A percentile compares a stretch with the other conserved stretches of the same genome.
Evolutionary conservation across 1,139 yeast genomes (phyloP).

Genomic region (Taiozyma onychis): DNA sequence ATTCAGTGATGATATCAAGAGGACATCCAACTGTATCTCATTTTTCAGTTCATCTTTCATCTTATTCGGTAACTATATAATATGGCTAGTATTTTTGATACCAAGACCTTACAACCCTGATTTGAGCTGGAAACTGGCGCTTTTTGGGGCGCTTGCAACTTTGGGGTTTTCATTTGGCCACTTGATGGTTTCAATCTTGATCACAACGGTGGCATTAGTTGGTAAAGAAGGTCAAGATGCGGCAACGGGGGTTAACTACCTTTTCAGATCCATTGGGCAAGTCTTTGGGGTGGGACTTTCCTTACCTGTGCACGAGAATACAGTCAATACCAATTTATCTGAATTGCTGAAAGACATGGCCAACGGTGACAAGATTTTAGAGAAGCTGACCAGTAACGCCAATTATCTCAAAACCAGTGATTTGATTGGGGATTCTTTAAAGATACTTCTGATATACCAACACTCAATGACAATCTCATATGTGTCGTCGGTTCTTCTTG

Average conservation of each 20-base stretch:
- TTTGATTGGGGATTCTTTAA: background rate
- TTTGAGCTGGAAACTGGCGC: background rate
- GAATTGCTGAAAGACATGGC: background rate
- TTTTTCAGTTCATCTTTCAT: constrained; percentile 9
- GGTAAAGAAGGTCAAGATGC: constrained; percentile 34
- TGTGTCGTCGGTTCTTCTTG: background rate
- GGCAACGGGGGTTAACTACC: constrained; percentile 27
- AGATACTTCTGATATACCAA: constrained; percentile 1
- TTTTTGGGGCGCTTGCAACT: background rate
- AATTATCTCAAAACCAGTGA: constrained; percentile 4
- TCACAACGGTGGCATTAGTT: constrained; percentile 36
- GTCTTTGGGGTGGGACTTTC: constrained; percentile 42
- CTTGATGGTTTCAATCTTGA: constrained; percentile 5
- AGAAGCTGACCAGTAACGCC: constrained; percentile 3
- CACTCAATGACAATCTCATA: constrained; percentile 1
- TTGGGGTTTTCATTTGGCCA: constrained; percentile 7
- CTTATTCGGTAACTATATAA: constrained; percentile 21
- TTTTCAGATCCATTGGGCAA: constrained; percentile 38
- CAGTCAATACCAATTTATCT: background rate
- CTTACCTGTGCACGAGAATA: constrained; percentile 26
- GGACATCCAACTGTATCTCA: constrained; percentile 10
- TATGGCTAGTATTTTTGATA: constrained; percentile 23
- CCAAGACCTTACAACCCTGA: constrained; percentile 3
- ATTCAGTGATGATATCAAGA: constrained; percentile 12
- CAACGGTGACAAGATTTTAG: constrained; percentile 3